Evolutionary conservation across 2,329 filamentous ascomycete genomes (phyloP), one percentile per base, ranked within the genome.

Genomic region (Fonsecaea erecta): DNA sequence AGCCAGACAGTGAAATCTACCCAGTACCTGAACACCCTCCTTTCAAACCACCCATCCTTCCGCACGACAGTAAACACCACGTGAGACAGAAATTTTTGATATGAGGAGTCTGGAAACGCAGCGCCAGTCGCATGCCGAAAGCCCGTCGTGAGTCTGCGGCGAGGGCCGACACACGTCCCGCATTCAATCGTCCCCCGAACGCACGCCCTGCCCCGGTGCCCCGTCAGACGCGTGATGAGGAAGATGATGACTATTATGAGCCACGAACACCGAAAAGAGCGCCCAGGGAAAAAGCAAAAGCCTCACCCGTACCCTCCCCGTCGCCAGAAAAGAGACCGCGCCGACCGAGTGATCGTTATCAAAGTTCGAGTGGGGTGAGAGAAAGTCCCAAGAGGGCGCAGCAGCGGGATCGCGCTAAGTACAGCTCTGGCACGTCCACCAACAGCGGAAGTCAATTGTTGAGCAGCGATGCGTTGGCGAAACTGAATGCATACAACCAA

Each of bases 401-500:
- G 67, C 54, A 73, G 59, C 62, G 69, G 65, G 67, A 66, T 61
- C 68, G 46, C 43, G 64, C 71, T 68, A 68, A 72, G 69, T 65
- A 81, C 78, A 71, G 77, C 76, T 74, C 71, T 51, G 79, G 78
- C 52, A 75, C 74, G 0, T 81, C 79, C 16, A 75, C 78, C 5
- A 79, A 77, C 67, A 81, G 78, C 67, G 75, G 74, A 8, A 78
- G 77, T 0, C 75, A 78, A 65, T 65, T 81, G 14, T 72, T 87
- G 73, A 76, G 80, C 77, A 66, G 74, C 1, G 85, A 86, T 71
- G 87, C 89, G 4, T 77, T 93, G 55, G 88, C 88, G 12, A 86
- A 87, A 72, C 77, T 93, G 53, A 84, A 92, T 71, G 82, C 85
- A 56, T 78, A 85, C 60, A 88, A 91, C 75, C 81, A 83, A 28